phyloP scores from a whole-genome alignment of 2,329 filamentous ascomycete genomes.

The Diaporthe sp. region DNA sequence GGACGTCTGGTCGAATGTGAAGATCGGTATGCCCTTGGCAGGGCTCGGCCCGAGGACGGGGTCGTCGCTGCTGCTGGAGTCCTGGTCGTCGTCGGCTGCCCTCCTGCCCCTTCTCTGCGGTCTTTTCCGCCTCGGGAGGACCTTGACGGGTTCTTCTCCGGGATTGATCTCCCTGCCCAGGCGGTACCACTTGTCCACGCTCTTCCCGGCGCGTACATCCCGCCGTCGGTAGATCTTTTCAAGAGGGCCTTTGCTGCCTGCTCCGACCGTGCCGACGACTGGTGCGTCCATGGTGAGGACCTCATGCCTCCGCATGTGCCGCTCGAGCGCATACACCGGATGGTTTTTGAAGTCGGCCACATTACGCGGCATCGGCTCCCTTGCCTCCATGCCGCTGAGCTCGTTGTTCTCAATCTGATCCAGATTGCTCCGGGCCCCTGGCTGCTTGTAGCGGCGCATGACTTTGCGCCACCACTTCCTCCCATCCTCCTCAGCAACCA shows the following conservation, averaged over 20 bases:
- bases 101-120: constrained; percentile 41
- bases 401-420: constrained; percentile 89
- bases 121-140: constrained; percentile 65
- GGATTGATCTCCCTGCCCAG: constrained; percentile 83
- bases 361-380: constrained; percentile 88
- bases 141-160: constrained; percentile 86
- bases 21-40: constrained; percentile 68
- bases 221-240: constrained; percentile 86
- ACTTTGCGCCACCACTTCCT: constrained; percentile 65
- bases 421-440: constrained; percentile 63
- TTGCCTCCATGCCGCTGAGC: constrained; percentile 76
- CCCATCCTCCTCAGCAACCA: constrained; percentile 49
- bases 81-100: constrained; percentile 49
- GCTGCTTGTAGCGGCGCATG: constrained; percentile 59
- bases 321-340: constrained; percentile 84
- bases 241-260: constrained; percentile 71
- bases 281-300: constrained; percentile 79
- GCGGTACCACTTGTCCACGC: constrained; percentile 91
- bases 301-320: constrained; percentile 87
- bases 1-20: constrained; percentile 75
- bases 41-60: constrained; percentile 56
- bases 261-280: constrained; percentile 81
- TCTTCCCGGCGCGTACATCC: constrained; percentile 84
- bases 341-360: constrained; percentile 91
- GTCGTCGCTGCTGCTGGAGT: constrained; percentile 60